A percentile compares a stretch with the other conserved stretches of the same genome.
phyloP scores from a whole-genome alignment of 1,284 basidiomycete genomes.

The Moesziomyces parantarcticus region DNA sequence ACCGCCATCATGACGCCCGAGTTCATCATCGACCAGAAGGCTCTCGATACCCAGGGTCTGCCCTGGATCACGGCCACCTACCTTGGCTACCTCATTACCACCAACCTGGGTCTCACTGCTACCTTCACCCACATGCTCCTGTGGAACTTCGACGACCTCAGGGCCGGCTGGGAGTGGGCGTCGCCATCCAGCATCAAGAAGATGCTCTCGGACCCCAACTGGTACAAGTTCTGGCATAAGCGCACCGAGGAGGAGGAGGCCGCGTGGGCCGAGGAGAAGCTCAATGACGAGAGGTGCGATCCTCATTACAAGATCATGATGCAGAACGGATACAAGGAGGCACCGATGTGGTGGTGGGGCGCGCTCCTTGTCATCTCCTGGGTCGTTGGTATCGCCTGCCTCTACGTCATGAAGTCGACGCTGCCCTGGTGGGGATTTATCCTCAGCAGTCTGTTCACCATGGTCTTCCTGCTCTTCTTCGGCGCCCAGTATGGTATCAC shows the following conservation, averaged over 20 bases:
- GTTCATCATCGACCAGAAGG: slow-evolving; percentile 21
- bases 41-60: slow-evolving; percentile 22
- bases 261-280: slow-evolving; percentile 11
- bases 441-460: slow-evolving; percentile 19
- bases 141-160: slow-evolving; percentile 40
- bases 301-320: slow-evolving; percentile 38
- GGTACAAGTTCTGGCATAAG: slow-evolving; percentile 32
- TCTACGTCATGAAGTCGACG: slow-evolving; percentile 36
- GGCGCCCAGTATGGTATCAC: slow-evolving; percentile 24
- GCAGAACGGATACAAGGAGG: slow-evolving; percentile 32
- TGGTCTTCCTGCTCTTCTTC: slow-evolving; percentile 33
- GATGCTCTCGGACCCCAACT: slow-evolving; percentile 14
- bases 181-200: slow-evolving; percentile 19
- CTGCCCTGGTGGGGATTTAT: slow-evolving; percentile 39
- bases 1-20: slow-evolving; percentile 37
- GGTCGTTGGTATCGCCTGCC: slow-evolving; percentile 22
- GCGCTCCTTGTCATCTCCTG: slow-evolving; percentile 17
- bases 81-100: slow-evolving; percentile 30
- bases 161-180: slow-evolving; percentile 36
- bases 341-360: slow-evolving; percentile 36
- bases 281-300: slow-evolving; percentile 19
- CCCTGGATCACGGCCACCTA: slow-evolving; percentile 34
- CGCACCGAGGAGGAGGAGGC: slow-evolving; percentile 19
- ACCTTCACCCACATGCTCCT: slow-evolving; percentile 42
- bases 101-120: slow-evolving; percentile 36